A percentile compares a stretch with the other conserved stretches of the same genome.
phyloP scores from a whole-genome alignment of 139 green algal species.

The Picochlorum sp. region DNA sequence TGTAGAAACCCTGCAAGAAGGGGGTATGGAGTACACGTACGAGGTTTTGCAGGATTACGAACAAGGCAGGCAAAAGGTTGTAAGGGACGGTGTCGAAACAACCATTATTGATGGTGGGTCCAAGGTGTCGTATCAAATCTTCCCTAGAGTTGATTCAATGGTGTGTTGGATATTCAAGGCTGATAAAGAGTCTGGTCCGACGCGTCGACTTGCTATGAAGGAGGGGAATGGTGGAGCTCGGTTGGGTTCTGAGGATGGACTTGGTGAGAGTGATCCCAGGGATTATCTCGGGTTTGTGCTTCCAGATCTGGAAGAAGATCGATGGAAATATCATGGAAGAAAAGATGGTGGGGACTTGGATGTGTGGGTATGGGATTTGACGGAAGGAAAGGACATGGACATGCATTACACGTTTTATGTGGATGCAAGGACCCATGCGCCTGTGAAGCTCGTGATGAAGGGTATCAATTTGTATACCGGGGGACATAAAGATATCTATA shows the following conservation, averaged over 20 bases:
- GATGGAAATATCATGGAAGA: conserved; percentile 35
- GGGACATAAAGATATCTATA: conserved; percentile 43
- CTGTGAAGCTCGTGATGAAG: conserved; percentile 30
- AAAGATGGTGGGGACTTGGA: conserved; percentile 7
- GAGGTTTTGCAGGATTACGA: conserved; percentile 30
- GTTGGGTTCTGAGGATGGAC: neutral
- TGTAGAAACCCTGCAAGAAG: conserved; percentile 17
- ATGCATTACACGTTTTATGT: conserved; percentile 35
- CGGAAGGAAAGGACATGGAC: conserved; percentile 16
- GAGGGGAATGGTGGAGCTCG: neutral
- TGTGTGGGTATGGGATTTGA: conserved; percentile 28
- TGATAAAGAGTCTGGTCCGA: conserved; percentile 16
- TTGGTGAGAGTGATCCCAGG: conserved; percentile 7
- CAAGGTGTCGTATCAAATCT: conserved; percentile 23
- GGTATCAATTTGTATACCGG: conserved; percentile 40
- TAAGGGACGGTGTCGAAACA: conserved; percentile 35
- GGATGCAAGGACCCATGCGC: conserved; percentile 19
- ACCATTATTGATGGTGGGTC: conserved; percentile 12
- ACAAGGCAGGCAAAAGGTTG: conserved; percentile 28
- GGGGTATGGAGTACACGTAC: conserved; percentile 14
- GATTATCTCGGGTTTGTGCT: conserved; percentile 34
- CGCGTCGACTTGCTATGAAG: conserved; percentile 9
- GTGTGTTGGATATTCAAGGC: conserved; percentile 18
- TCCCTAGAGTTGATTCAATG: conserved; percentile 15
- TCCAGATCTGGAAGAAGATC: conserved; percentile 26